A percentile compares a stretch with the other conserved stretches of the same genome.
These are phyloP conservation scores for Lecanicillium sp. DNA, from an alignment of 2,329 filamentous ascomycete genomes.

Conservation along the genomic window DNA sequence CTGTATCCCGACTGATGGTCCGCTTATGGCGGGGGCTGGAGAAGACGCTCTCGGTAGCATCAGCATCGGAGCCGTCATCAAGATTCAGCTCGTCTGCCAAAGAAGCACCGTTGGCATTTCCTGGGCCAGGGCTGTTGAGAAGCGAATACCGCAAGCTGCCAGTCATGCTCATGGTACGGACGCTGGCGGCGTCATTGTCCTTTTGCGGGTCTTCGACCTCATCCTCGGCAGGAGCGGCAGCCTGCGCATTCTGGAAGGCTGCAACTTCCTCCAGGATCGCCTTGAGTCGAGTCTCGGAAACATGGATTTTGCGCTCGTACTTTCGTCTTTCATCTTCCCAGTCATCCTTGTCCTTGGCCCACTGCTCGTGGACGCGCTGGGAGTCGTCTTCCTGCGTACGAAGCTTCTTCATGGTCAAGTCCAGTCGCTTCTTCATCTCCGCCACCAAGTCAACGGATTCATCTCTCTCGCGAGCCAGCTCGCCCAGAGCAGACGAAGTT, in stretches of 20 bases:
- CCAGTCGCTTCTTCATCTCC: conserved; percentile 73
- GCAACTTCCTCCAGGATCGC: conserved; percentile 79
- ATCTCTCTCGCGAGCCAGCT: conserved; percentile 80
- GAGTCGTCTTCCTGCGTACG: conserved; percentile 78
- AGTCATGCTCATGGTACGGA: conserved; percentile 65
- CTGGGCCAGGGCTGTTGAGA: conserved; percentile 49
- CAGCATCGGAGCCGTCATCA: conserved; percentile 72
- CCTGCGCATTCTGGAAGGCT: conserved; percentile 55
- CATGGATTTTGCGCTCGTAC: conserved; percentile 77
- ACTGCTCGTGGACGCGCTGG: conserved; percentile 69
- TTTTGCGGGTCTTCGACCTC: conserved; percentile 56
- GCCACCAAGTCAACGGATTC: conserved; percentile 65
- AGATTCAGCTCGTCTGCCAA: conserved; percentile 89
- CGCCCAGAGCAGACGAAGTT: conserved; percentile 76
- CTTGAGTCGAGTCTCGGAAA: conserved; percentile 84
- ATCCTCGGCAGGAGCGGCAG: conserved; percentile 42
- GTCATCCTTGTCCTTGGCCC: conserved; percentile 74
- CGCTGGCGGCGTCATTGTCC: conserved; percentile 66
- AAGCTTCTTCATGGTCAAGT: conserved; percentile 69
- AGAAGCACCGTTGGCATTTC: conserved; percentile 62
- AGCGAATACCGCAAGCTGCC: conserved; percentile 69
- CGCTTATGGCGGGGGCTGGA: conserved; percentile 47
- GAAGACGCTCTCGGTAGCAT: conserved; percentile 58
- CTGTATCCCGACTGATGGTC: conserved; percentile 53
- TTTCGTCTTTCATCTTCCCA: conserved; percentile 82